Conservation (phyloP, 2,329 filamentous ascomycete species). For the Diaporthe capsici region DNA sequence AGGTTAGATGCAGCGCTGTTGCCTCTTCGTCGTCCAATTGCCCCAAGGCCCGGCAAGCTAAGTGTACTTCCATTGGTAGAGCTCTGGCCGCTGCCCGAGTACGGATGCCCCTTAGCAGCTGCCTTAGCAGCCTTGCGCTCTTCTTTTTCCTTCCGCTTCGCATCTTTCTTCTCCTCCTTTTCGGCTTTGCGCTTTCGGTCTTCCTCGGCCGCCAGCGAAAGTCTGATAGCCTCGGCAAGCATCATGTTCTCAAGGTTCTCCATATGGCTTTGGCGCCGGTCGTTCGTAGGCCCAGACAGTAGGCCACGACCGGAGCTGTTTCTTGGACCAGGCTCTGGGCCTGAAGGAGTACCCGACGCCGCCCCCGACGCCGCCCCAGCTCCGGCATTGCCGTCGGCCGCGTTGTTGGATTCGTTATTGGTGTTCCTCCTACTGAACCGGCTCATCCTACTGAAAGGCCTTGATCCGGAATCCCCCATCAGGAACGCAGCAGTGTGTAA, state of each 20-base stretch:
- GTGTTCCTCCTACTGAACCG: constrained; percentile 71
- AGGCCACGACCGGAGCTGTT: constrained; percentile 49
- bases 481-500: constrained; percentile 95
- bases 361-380: constrained; percentile 46
- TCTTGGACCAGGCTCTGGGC: constrained; percentile 53
- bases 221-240: constrained; percentile 95
- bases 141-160: constrained; percentile 88
- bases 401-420: constrained; percentile 53
- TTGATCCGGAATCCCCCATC: constrained; percentile 75
- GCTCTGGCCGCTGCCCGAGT: constrained; percentile 57
- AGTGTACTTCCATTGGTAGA: constrained; percentile 75
- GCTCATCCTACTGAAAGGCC: constrained; percentile 64
- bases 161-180: constrained; percentile 84
- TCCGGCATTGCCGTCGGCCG: constrained; percentile 47
- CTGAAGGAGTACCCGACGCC: constrained; percentile 43
- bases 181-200: constrained; percentile 90
- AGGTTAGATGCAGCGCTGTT: constrained; percentile 74
- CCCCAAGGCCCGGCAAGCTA: constrained; percentile 71
- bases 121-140: constrained; percentile 84
- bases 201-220: constrained; percentile 93
- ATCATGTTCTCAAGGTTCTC: constrained; percentile 97
- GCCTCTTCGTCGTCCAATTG: constrained; percentile 68
- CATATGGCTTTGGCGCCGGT: constrained; percentile 67
- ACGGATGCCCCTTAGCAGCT: constrained; percentile 57
- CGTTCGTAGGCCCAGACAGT: constrained; percentile 43